phyloP scores from a whole-genome alignment of 169 alveolate species.

The Cryptosporidium xiaoi region DNA sequence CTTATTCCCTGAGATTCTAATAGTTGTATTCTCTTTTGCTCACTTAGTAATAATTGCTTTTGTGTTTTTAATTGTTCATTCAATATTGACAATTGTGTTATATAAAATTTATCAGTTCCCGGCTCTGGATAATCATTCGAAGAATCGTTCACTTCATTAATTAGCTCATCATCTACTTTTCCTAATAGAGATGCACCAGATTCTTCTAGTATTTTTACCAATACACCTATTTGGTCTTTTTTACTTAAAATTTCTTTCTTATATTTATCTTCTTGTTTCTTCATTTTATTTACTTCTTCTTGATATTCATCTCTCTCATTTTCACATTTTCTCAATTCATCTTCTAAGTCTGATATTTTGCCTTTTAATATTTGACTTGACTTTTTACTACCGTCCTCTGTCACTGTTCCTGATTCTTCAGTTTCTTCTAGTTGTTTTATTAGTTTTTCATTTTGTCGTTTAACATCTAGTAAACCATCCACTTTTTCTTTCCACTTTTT shows the following conservation, averaged over 20 bases:
- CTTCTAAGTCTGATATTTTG: constrained; percentile 48
- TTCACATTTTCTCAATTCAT: neutral
- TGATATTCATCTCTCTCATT: constrained; percentile 37
- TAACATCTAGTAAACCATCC: constrained; percentile 58
- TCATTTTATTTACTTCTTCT: neutral
- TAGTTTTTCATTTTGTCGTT: constrained; percentile 59
- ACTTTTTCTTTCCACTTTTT: constrained; percentile 64
- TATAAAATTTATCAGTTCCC: constrained; percentile 51
- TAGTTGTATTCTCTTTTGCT: constrained; percentile 63
- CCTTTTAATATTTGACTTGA: constrained; percentile 29
- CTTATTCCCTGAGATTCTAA: constrained; percentile 49
- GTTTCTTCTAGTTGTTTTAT: constrained; percentile 60
- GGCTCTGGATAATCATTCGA: constrained; percentile 9
- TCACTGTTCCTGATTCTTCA: constrained; percentile 25
- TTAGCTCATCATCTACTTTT: constrained; percentile 12
- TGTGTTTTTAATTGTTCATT: constrained; percentile 63
- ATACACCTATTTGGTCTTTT: constrained; percentile 45
- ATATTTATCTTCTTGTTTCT: constrained; percentile 33
- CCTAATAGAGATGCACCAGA: constrained; percentile 41
- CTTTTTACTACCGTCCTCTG: constrained; percentile 31
- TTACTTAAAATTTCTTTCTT: constrained; percentile 18
- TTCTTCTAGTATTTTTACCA: constrained; percentile 31
- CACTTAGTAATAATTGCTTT: constrained; percentile 48
- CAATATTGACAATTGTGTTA: constrained; percentile 45
- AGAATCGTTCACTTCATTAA: constrained; percentile 12